Base-by-base conservation (phyloP, 495 filamentous ascomycete species). In the Xylaria scruposa region DNA sequence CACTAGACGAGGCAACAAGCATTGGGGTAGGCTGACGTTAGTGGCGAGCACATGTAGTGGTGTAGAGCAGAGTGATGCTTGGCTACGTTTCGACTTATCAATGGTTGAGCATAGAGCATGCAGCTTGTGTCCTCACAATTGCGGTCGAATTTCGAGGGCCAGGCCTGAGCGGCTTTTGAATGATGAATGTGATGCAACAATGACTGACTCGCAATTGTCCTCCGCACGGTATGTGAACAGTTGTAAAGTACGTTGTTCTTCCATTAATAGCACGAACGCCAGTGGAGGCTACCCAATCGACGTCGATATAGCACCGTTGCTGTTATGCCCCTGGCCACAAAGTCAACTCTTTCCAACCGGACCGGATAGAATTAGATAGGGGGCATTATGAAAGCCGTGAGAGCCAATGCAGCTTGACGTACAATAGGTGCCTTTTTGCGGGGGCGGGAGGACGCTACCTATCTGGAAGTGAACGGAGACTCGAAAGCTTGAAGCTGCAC, bases 401-500 rank as follows among this genome's bases (percentile, higher is more conserved):
- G 59, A 40, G 19, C n/a, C 44, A 46, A 70, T 70, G 68, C 68
- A 63, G 64, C 56, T 72, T 68, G 64, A 56, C 70, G 64, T 68
- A 68, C 64, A 62, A 67, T 24, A 19, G 12, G 47, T 54, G 38
- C 6, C 40, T 40, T 70, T 26, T 68, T 67, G 62, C 56, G 47
- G 54, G 40, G 40, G 47, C 65, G 56, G 56, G 63, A 68, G 40
- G 70, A 46, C 60, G 17, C 58, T 17, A 31, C 46, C 31, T 40
- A 60, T 61, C 67, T 54, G 53, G 31, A 26, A 29, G 58, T 29
- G 1, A 13, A 51, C 29, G n/a, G 38, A 53, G 29, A 19, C 42
- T 24, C 44, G 31, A 60, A 67, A 26, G 61, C 71, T 71, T 74
- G 46, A 47, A 64, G 56, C 74, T 75, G 71, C 74, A 76, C 68